phyloP scores from a whole-genome alignment of 257 asterid genomes.

The Fraxinus excelsior region DNA sequence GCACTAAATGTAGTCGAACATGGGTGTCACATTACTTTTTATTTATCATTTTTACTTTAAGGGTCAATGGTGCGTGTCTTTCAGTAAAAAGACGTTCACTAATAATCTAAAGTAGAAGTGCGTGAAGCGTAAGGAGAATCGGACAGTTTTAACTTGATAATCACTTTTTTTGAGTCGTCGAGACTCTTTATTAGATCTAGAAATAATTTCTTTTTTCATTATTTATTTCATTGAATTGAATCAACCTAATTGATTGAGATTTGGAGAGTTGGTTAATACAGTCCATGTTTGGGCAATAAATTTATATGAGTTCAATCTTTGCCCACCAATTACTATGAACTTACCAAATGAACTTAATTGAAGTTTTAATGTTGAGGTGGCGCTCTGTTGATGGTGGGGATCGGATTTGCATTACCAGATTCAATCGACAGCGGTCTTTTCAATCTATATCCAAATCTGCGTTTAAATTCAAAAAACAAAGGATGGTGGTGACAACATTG shows the following conservation, averaged over 20 bases:
- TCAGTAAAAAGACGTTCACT: background rate
- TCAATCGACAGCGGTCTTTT: no score
- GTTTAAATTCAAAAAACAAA: no score
- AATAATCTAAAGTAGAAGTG: background rate
- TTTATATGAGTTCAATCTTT: no score
- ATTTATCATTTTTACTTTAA: background rate
- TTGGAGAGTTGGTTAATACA: background rate
- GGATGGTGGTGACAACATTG: no score
- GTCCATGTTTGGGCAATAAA: no score
- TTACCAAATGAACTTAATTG: no score
- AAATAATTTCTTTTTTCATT: background rate
- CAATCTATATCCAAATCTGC: no score
- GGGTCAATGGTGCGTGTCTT: background rate
- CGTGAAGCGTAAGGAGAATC: background rate
- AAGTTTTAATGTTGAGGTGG: no score
- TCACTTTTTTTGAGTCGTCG: background rate
- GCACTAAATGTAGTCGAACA: background rate
- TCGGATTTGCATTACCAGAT: no score
- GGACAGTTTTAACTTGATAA: background rate
- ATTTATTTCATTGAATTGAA: background rate
- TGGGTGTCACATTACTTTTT: background rate
- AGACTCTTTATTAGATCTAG: background rate
- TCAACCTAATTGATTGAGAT: background rate
- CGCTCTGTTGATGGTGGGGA: no score
- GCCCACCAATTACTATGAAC: no score